phyloP scores from a whole-genome alignment of 176 grass and related monocot genomes.

The Triticum dicoccoides region DNA sequence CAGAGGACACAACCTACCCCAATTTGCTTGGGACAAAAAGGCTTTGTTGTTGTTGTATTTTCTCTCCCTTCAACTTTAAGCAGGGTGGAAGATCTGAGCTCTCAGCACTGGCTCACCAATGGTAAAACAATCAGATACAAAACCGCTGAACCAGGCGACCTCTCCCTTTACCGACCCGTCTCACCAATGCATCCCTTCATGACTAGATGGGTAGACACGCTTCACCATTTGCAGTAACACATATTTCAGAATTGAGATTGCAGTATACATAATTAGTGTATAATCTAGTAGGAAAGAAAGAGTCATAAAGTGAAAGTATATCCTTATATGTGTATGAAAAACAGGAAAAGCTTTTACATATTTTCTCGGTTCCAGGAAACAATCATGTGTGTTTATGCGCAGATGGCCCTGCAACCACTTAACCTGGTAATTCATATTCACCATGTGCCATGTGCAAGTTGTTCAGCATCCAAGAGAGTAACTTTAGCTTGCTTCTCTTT shows the following conservation, averaged over 20 bases:
- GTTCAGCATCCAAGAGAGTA: slow-evolving; percentile 9
- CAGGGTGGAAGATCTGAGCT: too few relatives aligned
- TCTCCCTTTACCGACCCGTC: not conserved
- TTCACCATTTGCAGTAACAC: too few relatives aligned
- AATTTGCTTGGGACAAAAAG: too few relatives aligned
- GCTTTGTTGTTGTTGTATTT: too few relatives aligned
- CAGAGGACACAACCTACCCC: too few relatives aligned
- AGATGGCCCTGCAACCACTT: slow-evolving; percentile 93
- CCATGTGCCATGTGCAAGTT: not conserved
- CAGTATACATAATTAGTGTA: not conserved
- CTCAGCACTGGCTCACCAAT: too few relatives aligned
- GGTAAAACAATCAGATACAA: too few relatives aligned
- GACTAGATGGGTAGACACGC: not conserved
- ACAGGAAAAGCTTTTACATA: not conserved
- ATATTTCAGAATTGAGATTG: too few relatives aligned
- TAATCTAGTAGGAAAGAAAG: not conserved
- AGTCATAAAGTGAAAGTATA: not conserved
- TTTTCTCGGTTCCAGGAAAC: not conserved
- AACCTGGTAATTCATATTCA: slow-evolving; percentile 58
- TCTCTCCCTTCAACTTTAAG: too few relatives aligned
- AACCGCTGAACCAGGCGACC: not conserved
- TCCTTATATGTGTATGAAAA: not conserved
- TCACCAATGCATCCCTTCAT: not conserved
- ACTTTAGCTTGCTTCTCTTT: slow-evolving; percentile 32
- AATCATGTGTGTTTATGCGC: slow-evolving; percentile 54